Conservation (phyloP, 805 yeast genomes). For the Candida gorgasii region DNA sequence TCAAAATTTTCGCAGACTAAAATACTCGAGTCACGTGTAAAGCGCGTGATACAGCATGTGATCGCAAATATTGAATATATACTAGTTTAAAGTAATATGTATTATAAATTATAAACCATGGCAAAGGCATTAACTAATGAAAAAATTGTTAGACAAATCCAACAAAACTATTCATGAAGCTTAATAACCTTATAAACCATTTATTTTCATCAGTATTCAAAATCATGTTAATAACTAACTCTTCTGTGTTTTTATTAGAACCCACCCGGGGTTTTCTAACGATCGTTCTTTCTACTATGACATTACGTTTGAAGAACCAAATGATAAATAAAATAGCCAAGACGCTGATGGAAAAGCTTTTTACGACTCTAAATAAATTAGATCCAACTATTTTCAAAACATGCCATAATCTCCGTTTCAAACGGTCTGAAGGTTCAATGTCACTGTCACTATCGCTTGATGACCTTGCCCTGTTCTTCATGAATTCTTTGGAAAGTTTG, state of each 20-base stretch:
- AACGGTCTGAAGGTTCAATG: slow-evolving; percentile 19
- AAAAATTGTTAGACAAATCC: slow-evolving; percentile 36
- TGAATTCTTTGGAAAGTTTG: slow-evolving; percentile 44
- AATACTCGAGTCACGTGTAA: background rate
- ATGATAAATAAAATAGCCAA: slow-evolving; percentile 39
- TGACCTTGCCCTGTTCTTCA: slow-evolving; percentile 14
- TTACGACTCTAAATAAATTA: slow-evolving; percentile 27
- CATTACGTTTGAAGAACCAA: slow-evolving; percentile 45
- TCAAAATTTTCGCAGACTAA: slow-evolving; percentile 14
- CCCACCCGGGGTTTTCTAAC: slow-evolving; percentile 29
- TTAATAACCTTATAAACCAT: slow-evolving; percentile 43
- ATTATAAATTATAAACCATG: too few species aligned
- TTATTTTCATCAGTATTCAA: slow-evolving; percentile 43
- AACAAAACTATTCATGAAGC: slow-evolving; percentile 39
- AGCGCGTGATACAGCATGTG: background rate
- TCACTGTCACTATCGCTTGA: slow-evolving; percentile 19
- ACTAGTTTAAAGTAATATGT: too few species aligned
- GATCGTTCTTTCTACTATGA: slow-evolving; percentile 38
- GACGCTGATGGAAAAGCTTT: slow-evolving; percentile 36
- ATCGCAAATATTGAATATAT: too few species aligned
- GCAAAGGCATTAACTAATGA: background rate
- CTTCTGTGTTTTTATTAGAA: slow-evolving; percentile 30
- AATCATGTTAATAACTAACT: slow-evolving; percentile 44
- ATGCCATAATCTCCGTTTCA: slow-evolving; percentile 24
- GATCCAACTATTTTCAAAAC: slow-evolving; percentile 29